Evolutionary conservation across 1,284 basidiomycete genomes (phyloP).

Genomic region (Stereum hirsutum): DNA sequence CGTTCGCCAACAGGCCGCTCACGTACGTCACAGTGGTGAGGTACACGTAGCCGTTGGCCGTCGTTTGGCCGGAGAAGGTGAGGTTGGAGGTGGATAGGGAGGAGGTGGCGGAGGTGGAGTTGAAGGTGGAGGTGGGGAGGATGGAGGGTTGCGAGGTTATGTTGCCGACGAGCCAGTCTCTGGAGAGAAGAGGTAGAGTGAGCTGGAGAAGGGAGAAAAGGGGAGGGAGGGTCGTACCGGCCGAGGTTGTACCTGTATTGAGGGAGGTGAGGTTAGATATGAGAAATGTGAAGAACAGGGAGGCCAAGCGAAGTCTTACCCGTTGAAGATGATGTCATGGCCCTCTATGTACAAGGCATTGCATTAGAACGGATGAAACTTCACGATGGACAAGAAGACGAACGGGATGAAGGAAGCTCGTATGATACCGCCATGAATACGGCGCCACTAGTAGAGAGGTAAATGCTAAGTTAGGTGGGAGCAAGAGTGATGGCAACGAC

Average conservation of each 20-base stretch:
- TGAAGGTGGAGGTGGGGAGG: conserved; percentile 46
- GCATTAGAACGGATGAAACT: background rate
- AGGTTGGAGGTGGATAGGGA: too few relatives aligned
- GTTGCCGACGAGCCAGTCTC: conserved; percentile 80
- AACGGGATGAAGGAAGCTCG: conserved; percentile 50
- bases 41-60: conserved; percentile 59
- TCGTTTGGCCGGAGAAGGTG: conserved; percentile 49
- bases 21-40: conserved; percentile 59
- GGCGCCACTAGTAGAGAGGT: conserved; percentile 43
- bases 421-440: conserved; percentile 80
- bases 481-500: conserved; percentile 11
- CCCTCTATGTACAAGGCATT: conserved; percentile 21
- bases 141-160: conserved; percentile 45
- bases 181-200: conserved; percentile 14
- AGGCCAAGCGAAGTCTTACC: conserved; percentile 29
- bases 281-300: background rate
- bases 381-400: background rate
- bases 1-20: conserved; percentile 59
- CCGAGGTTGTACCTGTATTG: conserved; percentile 43
- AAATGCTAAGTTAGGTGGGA: background rate
- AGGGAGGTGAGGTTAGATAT: conserved; percentile 1
- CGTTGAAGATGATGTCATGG: conserved; percentile 50
- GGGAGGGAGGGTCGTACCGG: conserved; percentile 23
- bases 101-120: conserved; percentile 48
- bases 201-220: conserved; percentile 16